Evolutionary conservation across 2,329 filamentous ascomycete genomes (phyloP), one percentile per base, ranked within the genome.

Genomic region (Aspergillus puulaauensis): DNA sequence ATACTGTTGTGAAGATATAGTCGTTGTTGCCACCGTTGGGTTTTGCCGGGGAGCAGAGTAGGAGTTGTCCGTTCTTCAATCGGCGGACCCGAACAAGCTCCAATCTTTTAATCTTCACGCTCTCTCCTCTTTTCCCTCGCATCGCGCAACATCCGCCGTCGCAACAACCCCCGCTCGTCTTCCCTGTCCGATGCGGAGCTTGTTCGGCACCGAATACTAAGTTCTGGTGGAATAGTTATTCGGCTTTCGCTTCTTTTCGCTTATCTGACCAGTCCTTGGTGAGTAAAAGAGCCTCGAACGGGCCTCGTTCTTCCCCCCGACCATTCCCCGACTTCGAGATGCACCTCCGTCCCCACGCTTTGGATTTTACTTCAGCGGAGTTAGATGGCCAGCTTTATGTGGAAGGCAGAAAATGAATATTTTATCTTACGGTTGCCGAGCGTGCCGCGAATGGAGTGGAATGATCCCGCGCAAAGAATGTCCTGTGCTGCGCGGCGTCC

Each of bases 201-300:
- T 62, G 40, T 57, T 57, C 53, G 61, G 52, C 56, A 53, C 56
- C 58, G 56, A 61, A 58, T 61, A 59, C 55, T 54, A 52, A 57
- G 59, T 61, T 63, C 63, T 66, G 63, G 64, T 64, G 65, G 63
- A 61, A 65, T 66, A 66, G 59, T 60, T 55, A 55, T 61, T 67
- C 61, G 66, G 63, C 58, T 31, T 31, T 68, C 60, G 59, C 62
- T 65, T 62, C 60, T 66, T 66, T 62, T 64, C 58, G 61, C 62
- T 63, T 63, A 61, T 64, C 60, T 65, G 52, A 59, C 63, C 60
- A 61, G 60, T 66, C 45, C 59, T 56, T 63, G 63, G 64, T 66
- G 60, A 66, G 64, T 66, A 62, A 59, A 54, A 60, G 57, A 59
- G 56, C 59, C 54, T 64, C 53, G 56, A 58, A 58, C 56, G 51